Evolutionary conservation across 805 yeast genomes (phyloP), one percentile per base, ranked within the genome.

Genomic region (Blastobotrys terrestris): DNA sequence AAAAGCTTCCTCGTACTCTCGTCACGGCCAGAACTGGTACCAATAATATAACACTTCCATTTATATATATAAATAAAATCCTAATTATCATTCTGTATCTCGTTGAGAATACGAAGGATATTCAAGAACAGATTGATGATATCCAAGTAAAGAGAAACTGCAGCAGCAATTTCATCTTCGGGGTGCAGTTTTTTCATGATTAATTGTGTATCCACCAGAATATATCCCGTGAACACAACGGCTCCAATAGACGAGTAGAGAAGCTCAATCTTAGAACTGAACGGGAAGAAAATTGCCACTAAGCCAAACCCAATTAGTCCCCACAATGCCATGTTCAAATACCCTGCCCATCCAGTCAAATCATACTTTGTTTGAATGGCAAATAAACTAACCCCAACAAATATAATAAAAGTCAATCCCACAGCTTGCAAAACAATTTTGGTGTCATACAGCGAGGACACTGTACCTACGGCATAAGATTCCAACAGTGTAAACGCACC

Each of bases 141-240:
- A 66, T 89, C 97, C 73, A 89, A 76, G 67, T 90, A 89, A 56
- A 90, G 75, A 59, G 80, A 72, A 64, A 90, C 81, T 14, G 92
- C 81, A 49, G 95, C 92, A 41, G 81, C 77, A n/a, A 89, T 77
- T 63, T 87, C 96, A 60, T 90, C 96, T 60, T 89, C 96, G 44
- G 89, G 83, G 62, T 83, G 84, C 60, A 75, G 81, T 53, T 80
- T 81, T 63, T 84, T 81, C 81, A 89, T 77, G 52, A 89, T 79
- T 60, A 80, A 66, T 68, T 89, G 96, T 18, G 96, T 89, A 67
- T 89, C 97, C 46, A 87, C 79, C 49, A 89, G 69, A 54, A 90
- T 77, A 64, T 84, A 88, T 3, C 81, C 79, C 13, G 84, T 74
- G 68, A 89, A 89, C 1, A 89, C 69, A 43, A 84, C 62, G 3